A percentile compares a stretch with the other conserved stretches of the same genome.
phyloP scores from a whole-genome alignment of 2,329 filamentous ascomycete species.

The Nemania bipapillata region DNA sequence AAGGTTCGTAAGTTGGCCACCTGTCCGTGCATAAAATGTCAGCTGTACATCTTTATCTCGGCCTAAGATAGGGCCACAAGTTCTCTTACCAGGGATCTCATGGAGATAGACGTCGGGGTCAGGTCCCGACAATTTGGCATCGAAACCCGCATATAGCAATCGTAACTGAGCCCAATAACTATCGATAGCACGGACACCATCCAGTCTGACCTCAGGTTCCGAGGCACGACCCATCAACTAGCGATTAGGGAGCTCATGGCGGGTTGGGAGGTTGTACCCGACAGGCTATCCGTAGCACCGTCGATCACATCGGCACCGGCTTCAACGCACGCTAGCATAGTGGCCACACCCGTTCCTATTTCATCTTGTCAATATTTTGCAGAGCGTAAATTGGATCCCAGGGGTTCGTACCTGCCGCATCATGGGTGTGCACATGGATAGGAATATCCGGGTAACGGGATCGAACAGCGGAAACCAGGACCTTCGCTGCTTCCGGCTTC shows the following conservation, averaged over 20 bases:
- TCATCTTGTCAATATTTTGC: no score
- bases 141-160: conserved; percentile 13
- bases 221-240: neutral
- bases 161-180: conserved; percentile 13
- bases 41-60: no score
- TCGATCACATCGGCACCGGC: conserved; percentile 13
- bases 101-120: conserved; percentile 13
- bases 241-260: conserved; percentile 10
- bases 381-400: neutral
- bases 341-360: conserved; percentile 9
- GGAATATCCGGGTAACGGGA: neutral
- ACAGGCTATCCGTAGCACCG: conserved; percentile 10
- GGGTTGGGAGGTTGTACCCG: conserved; percentile 11
- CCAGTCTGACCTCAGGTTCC: neutral
- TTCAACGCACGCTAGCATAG: conserved; percentile 12
- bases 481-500: conserved; percentile 1
- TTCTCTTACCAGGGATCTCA: conserved; percentile 16
- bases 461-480: neutral
- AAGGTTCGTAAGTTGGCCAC: neutral
- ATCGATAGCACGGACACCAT: neutral
- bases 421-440: conserved; percentile 13
- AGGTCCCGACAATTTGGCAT: conserved; percentile 14
- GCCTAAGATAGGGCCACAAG: no score
- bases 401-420: neutral
- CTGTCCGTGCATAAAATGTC: neutral